Evolutionary conservation across 2,329 filamentous ascomycete genomes (phyloP), one percentile per base, ranked within the genome.

Genomic region (Cordyceps javanica): DNA sequence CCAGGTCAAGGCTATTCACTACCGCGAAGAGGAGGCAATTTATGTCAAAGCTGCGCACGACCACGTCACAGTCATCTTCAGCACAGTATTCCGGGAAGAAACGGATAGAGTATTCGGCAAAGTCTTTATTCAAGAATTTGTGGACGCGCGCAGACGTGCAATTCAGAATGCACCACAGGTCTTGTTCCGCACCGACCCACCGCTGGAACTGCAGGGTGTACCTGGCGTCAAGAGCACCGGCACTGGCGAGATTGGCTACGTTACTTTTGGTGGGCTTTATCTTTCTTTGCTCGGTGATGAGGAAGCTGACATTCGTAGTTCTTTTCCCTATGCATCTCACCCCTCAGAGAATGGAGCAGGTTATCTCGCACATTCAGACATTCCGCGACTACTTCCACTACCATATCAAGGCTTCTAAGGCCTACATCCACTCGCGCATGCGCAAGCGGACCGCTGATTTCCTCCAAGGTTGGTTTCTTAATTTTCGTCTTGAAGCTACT

Each of bases 361-460:
- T 95, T 71, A 99, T 99, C 66, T 97, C 92, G 52, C 95, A 99
- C 73, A 97, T 99, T 67, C 95, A 99, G 76, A 99, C 94, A 14
- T 99, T 99, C 89, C 90, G 94, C 64, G 94, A 99, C 71, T 99
- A 99, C 75, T 99, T 99, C 81, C 94, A 99, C 75, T 99, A 99
- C 74, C 94, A 99, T 75, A 99, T 99, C 77, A 99, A 99, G 77
- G 95, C 94, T 30, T 97, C 92, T 62, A 99, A 99, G 81, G 94
- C 95, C 55, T 99, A 97, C 70, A 99, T 99, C 64, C 94, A 99
- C 81, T 95, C 92, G 34, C 86, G 95, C 68, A 99, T 99, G 94
- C 87, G 94, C 71, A 90, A 93, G 79, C 86, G 94, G 72, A 99
- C 95, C 10, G 94, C 94, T 51, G 95, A 99, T 73, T 99, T 99